A percentile compares a stretch with the other conserved stretches of the same genome.
Evolutionary conservation across 2,329 filamentous ascomycete species (phyloP).

Genomic region (Teratosphaeria gauchensis): DNA sequence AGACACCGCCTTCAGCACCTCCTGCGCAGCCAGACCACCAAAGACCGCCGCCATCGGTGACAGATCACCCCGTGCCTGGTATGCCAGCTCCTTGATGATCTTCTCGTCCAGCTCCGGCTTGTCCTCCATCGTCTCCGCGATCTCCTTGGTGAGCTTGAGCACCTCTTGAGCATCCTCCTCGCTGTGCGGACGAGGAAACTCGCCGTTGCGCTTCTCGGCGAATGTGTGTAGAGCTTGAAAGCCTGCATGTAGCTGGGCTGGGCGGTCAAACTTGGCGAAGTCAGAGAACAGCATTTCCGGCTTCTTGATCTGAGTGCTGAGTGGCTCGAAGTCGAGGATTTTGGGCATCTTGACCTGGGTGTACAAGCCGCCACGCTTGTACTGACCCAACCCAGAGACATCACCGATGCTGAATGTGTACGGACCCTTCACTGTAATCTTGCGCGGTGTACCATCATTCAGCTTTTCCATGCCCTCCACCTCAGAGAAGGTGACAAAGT

Average conservation of each 20-base stretch:
- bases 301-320: constrained; percentile 68
- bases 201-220: constrained; percentile 57
- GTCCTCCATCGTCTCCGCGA: constrained; percentile 57
- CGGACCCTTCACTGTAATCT: constrained; percentile 84
- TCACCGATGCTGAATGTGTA: constrained; percentile 98
- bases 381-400: constrained; percentile 75
- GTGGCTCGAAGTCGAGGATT: constrained; percentile 75
- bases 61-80: constrained; percentile 84
- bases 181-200: constrained; percentile 73
- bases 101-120: constrained; percentile 84
- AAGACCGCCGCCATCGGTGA: constrained; percentile 92
- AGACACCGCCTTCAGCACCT: constrained; percentile 92
- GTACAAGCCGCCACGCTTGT: constrained; percentile 80
- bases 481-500: constrained; percentile 91
- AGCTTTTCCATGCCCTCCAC: constrained; percentile 83
- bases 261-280: constrained; percentile 95
- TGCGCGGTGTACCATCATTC: constrained; percentile 74
- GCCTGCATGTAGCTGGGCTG: constrained; percentile 81
- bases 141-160: constrained; percentile 61
- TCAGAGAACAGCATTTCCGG: constrained; percentile 89
- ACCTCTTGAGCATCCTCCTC: constrained; percentile 74
- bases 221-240: constrained; percentile 90
- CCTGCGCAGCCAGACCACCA: constrained; percentile 85
- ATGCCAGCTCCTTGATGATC: constrained; percentile 83
- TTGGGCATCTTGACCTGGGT: constrained; percentile 99